phyloP scores from a whole-genome alignment of 2,329 filamentous ascomycete genomes.

The Mycosphaerelloides madeirae region DNA sequence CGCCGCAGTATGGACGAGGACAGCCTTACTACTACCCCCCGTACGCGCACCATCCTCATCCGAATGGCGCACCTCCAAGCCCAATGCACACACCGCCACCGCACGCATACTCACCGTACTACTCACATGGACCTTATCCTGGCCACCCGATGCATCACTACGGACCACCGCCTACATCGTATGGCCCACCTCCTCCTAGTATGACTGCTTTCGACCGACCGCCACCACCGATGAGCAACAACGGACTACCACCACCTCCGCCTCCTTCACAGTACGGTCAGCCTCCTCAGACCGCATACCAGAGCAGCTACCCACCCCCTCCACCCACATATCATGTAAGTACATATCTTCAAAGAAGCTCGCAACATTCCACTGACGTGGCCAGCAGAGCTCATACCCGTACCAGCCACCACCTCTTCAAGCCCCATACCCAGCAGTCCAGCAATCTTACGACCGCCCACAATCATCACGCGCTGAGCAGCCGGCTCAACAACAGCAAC shows the following conservation, averaged over 20 bases:
- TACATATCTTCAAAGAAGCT: neutral
- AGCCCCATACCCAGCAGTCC: conserved; percentile 14
- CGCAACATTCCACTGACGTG: neutral
- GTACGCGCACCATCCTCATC: conserved; percentile 25
- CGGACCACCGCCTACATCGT: conserved; percentile 24
- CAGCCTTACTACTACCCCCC: conserved; percentile 30
- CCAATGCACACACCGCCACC: conserved; percentile 39
- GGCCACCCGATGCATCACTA: conserved; percentile 32
- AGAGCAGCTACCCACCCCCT: conserved; percentile 22
- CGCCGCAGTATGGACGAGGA: conserved; percentile 32
- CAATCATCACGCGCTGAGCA: neutral
- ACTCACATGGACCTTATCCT: conserved; percentile 26
- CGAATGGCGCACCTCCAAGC: conserved; percentile 41
- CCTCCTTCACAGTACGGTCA: conserved; percentile 29
- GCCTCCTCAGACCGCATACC: conserved; percentile 20
- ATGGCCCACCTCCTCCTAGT: conserved; percentile 20
- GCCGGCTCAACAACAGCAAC: conserved; percentile 11
- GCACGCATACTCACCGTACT: conserved; percentile 32
- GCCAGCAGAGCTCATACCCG: conserved; percentile 6
- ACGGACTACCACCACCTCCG: conserved; percentile 36
- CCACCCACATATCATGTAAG: conserved; percentile 19
- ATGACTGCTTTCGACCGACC: conserved; percentile 37
- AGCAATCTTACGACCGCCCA: conserved; percentile 11
- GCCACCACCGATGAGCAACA: conserved; percentile 35
- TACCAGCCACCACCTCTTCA: conserved; percentile 22